These are phyloP conservation scores for Fusarium sp. DNA, from an alignment of 2,329 filamentous ascomycete genomes.

Conservation along the genomic window DNA sequence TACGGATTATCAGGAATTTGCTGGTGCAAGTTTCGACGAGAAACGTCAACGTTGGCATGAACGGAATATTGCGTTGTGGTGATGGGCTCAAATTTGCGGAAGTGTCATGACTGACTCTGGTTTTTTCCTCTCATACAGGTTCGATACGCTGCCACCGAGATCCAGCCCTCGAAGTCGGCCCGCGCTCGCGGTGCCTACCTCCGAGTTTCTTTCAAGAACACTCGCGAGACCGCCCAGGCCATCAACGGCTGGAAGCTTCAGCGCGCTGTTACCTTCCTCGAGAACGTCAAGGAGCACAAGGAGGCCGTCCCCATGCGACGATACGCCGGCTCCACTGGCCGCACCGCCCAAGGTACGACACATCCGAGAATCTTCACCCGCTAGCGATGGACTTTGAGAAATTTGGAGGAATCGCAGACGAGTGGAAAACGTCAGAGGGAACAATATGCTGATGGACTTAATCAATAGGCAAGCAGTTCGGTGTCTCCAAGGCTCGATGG, in stretches of 20 bases:
- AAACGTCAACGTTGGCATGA: conserved; percentile 7
- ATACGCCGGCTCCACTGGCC: conserved; percentile 95
- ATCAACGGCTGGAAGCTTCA: conserved; percentile 99
- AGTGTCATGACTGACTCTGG: conserved; percentile 43
- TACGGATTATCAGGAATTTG: conserved; percentile 22
- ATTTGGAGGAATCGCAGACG: conserved; percentile 18
- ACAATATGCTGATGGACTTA: conserved; percentile 45
- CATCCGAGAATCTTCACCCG: neutral
- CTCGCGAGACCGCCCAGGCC: conserved; percentile 98
- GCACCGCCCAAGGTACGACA: conserved; percentile 94
- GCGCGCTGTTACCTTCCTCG: conserved; percentile 95
- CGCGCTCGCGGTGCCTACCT: conserved; percentile 98
- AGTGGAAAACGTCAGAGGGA: conserved; percentile 9
- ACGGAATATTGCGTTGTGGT: conserved; percentile 2
- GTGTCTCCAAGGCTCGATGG: conserved; percentile 98
- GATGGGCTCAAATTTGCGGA: conserved; percentile 19
- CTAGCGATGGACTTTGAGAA: conserved; percentile 19
- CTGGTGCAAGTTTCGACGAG: conserved; percentile 27
- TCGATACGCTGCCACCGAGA: conserved; percentile 94
- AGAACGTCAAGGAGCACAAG: conserved; percentile 97
- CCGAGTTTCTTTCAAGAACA: conserved; percentile 99
- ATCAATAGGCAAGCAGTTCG: conserved; percentile 91
- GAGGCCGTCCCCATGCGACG: conserved; percentile 99
- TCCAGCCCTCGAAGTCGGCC: conserved; percentile 91
- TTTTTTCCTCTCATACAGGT: conserved; percentile 66